Evolutionary conservation across 2,329 filamentous ascomycete species (phyloP).

Genomic region (Xylariaceae sp.): DNA sequence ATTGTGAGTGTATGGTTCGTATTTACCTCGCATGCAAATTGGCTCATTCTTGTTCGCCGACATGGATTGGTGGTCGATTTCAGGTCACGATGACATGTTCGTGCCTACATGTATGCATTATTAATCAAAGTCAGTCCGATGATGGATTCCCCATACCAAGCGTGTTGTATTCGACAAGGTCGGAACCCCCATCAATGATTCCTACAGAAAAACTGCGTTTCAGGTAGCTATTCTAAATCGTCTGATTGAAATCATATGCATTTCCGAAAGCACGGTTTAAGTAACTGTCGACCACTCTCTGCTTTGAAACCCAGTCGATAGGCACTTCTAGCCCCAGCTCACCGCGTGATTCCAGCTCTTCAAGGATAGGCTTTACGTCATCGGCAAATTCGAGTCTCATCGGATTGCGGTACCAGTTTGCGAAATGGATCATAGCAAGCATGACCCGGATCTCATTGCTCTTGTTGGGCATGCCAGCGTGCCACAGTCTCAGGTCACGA

Average conservation of each 20-base stretch:
- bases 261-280: slow-evolving; percentile 59
- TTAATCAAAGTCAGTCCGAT: no score
- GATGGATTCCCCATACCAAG: no score
- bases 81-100: no score
- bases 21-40: no score
- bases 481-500: slow-evolving; percentile 61
- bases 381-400: slow-evolving; percentile 56
- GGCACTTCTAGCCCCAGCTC: slow-evolving; percentile 46
- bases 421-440: slow-evolving; percentile 61
- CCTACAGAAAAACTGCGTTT: no score
- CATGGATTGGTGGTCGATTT: no score
- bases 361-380: slow-evolving; percentile 45
- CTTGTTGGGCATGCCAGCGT: slow-evolving; percentile 61
- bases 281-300: slow-evolving; percentile 46
- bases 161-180: no score
- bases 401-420: slow-evolving; percentile 54
- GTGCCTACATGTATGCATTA: no score
- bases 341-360: slow-evolving; percentile 30
- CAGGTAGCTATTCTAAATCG: slow-evolving; percentile 7
- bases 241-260: slow-evolving; percentile 60
- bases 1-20: no score
- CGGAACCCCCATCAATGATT: no score
- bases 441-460: slow-evolving; percentile 51
- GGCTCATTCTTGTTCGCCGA: no score
- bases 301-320: slow-evolving; percentile 45